Base-by-base conservation (phyloP, 495 filamentous ascomycete species). In the Terfezia claveryi region DNA sequence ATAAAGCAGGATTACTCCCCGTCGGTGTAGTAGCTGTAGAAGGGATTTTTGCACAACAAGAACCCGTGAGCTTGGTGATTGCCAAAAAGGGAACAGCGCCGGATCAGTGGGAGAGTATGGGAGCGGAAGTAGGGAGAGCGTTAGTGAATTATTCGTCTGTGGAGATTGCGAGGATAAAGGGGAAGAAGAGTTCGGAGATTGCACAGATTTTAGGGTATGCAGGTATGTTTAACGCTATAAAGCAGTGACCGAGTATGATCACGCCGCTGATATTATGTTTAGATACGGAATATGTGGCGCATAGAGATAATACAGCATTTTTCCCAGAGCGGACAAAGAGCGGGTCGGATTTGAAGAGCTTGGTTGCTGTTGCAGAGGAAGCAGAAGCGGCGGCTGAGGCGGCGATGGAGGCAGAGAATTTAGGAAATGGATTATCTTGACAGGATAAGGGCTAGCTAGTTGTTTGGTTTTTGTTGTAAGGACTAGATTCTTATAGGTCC, bases 201-300 rank as follows among this genome's bases (percentile, higher is more conserved):
- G 73, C 79, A 49, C 70, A 74, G 0, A 59, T 88, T 36, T 65
- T 98, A 38, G 91, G 91, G 4, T 98, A 94, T 72, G 81, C 87
- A 36, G 59, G 59, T 62, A 54, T 3, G 59, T 51, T 44, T 12
- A 16, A 12, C 1, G 23, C 50, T 14, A n/a, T 27, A 14, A 20
- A 23, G 6, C 11, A 9, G 10, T 37, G 41, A 46, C 3, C 8
- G 4, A 14, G 8, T 14, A 14, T 46, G 12, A 46, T 20, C 17
- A 46, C 0, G 14, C 4, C 6, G 41, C 17, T 14, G 14, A 20
- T 14, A 46, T 14, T 23, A 27, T 53, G 14, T 52, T 12, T 36
- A 57, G 88, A 95, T 62, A 87, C 82, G 56, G 87, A 95, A 68
- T 94, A 96, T 72, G 83, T 98, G 49, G 89, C 89, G 8, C 70